Conservation (phyloP, 108 stramenopile species). For the Fragilariopsis cylindrus region DNA sequence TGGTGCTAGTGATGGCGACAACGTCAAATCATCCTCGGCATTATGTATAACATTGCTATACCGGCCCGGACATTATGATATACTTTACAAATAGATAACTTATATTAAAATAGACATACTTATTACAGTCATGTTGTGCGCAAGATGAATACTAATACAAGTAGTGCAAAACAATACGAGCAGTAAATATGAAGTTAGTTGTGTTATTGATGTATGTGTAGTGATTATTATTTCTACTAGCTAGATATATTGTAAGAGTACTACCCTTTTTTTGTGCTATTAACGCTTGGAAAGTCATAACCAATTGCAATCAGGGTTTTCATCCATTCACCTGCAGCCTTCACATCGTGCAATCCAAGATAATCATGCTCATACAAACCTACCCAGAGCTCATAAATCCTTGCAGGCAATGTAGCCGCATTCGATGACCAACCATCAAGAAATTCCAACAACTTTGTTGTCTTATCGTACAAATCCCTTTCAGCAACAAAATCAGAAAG, state of each 20-base stretch:
- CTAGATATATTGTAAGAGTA: too few species aligned
- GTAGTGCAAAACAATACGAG: background rate
- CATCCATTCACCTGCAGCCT: conserved; percentile 43
- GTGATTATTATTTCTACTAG: too few species aligned
- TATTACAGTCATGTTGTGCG: too few species aligned
- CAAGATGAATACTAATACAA: background rate
- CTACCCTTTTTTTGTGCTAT: background rate
- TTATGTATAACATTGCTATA: conserved; percentile 60
- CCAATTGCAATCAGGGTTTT: conserved; percentile 29
- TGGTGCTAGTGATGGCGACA: background rate
- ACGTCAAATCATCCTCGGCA: conserved; percentile 12
- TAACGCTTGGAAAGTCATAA: conserved; percentile 29
- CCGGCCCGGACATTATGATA: conserved; percentile 89
- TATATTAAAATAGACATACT: too few species aligned
- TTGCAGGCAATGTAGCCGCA: background rate
- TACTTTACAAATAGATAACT: conserved; percentile 50
- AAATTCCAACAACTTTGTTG: conserved; percentile 36
- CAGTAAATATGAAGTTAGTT: too few species aligned
- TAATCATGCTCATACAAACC: conserved; percentile 48
- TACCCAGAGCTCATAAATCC: conserved; percentile 38
- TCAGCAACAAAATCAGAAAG: conserved; percentile 60
- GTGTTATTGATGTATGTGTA: background rate
- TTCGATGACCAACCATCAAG: conserved; percentile 26
- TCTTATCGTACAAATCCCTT: conserved; percentile 44
- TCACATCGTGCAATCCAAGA: conserved; percentile 25